Percentiles rank a stretch among this genome's conserved stretches.
Conservation (phyloP, 2,329 filamentous ascomycete species). For the Beauveria australis region DNA sequence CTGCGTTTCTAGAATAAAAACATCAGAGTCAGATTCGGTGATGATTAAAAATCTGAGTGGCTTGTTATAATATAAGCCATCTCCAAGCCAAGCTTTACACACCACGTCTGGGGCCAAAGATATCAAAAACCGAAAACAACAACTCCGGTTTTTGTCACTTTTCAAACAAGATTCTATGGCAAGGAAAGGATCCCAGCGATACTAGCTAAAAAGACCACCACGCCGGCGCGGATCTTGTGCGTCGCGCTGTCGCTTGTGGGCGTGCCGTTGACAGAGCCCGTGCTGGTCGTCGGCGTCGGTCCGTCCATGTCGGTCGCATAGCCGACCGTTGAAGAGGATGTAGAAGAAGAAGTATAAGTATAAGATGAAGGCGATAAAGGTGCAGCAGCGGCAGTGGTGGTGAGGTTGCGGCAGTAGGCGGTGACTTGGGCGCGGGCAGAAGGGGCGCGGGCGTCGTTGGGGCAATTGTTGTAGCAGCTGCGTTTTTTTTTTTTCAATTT, state of each 20-base stretch:
- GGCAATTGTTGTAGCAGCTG: constrained; percentile 51
- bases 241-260: constrained; percentile 19
- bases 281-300: constrained; percentile 18
- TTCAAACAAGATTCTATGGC: constrained; percentile 17
- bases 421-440: constrained; percentile 31
- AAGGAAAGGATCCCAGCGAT: constrained; percentile 32
- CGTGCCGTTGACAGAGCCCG: constrained; percentile 13
- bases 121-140: neutral
- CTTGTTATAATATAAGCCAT: neutral
- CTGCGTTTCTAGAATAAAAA: neutral
- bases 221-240: constrained; percentile 25
- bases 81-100: neutral
- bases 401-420: constrained; percentile 38
- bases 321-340: constrained; percentile 17
- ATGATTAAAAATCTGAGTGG: too few species aligned
- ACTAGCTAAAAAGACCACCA: constrained; percentile 24
- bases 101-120: neutral
- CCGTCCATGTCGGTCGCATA: constrained; percentile 15
- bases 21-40: too few species aligned
- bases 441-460: constrained; percentile 33
- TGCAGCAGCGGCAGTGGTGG: constrained; percentile 21
- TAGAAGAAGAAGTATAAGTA: constrained; percentile 14
- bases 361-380: constrained; percentile 17
- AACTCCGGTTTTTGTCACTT: too few species aligned
- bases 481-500: constrained; percentile 2